A percentile compares a stretch with the other conserved stretches of the same genome.
Conservation (phyloP, 768 basidiomycete genomes). For the Pulveroboletus sp. region DNA sequence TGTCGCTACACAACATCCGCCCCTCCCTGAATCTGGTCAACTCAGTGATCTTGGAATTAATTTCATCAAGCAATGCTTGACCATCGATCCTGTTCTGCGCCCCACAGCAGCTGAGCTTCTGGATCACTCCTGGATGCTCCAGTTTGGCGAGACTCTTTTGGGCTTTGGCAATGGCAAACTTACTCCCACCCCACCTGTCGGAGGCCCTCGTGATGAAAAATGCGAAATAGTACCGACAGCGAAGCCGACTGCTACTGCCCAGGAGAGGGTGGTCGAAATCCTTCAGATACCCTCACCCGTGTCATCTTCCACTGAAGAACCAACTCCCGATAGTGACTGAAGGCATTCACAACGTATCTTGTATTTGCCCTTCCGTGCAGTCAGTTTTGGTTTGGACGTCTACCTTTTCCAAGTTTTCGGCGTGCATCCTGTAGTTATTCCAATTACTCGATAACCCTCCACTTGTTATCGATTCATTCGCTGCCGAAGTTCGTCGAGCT, state of each 20-base stretch:
- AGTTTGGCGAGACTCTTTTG: slow-evolving; percentile 66
- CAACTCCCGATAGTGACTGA: slow-evolving; percentile 28
- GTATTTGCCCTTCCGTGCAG: background rate
- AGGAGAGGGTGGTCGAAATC: slow-evolving; percentile 57
- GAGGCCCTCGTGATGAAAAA: slow-evolving; percentile 44
- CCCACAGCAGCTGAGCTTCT: slow-evolving; percentile 84
- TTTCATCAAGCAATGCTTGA: slow-evolving; percentile 90
- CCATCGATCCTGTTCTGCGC: slow-evolving; percentile 76
- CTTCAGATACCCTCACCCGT: slow-evolving; percentile 50
- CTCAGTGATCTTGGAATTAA: slow-evolving; percentile 85
- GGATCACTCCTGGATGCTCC: slow-evolving; percentile 86
- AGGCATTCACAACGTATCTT: background rate
- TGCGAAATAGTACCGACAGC: slow-evolving; percentile 49
- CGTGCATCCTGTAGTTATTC: slow-evolving; percentile 16
- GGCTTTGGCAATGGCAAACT: slow-evolving; percentile 65
- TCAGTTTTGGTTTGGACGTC: background rate
- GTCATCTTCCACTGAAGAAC: slow-evolving; percentile 38
- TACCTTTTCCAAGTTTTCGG: background rate
- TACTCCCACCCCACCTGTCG: slow-evolving; percentile 42
- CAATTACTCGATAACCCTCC: slow-evolving; percentile 29
- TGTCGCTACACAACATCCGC: slow-evolving; percentile 93
- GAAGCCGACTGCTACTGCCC: slow-evolving; percentile 51
- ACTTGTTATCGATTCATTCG: slow-evolving; percentile 7
- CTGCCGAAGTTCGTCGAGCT: slow-evolving; percentile 3
- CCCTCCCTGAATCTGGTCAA: slow-evolving; percentile 86